These are phyloP conservation scores for Danielozyma ontarioensis DNA, from an alignment of 805 yeast genomes.

Conservation along the genomic window DNA sequence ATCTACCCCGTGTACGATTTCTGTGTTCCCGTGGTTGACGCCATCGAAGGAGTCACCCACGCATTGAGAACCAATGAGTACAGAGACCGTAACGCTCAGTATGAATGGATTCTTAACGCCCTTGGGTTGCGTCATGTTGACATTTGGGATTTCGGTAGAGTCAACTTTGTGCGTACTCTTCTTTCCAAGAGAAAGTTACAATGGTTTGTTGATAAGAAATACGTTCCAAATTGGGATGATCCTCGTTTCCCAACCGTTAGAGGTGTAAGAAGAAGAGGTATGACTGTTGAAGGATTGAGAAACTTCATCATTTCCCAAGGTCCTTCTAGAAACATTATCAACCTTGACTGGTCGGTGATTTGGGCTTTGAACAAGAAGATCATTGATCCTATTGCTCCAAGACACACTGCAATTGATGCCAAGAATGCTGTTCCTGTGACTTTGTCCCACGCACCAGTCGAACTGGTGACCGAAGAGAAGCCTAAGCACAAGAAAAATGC, in stretches of 20 bases:
- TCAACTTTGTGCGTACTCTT: constrained; percentile 93
- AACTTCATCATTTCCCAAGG: constrained; percentile 92
- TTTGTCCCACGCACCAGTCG: constrained; percentile 64
- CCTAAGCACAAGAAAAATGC: constrained; percentile 96
- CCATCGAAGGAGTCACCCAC: constrained; percentile 96
- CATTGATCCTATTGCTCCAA: constrained; percentile 95
- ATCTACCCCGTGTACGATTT: constrained; percentile 98
- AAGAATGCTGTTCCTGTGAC: constrained; percentile 65
- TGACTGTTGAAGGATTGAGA: constrained; percentile 96
- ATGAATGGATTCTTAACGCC: constrained; percentile 89
- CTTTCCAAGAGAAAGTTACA: constrained; percentile 96
- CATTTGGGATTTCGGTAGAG: constrained; percentile 97
- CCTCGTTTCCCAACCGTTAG: constrained; percentile 99
- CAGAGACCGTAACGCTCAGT: constrained; percentile 98
- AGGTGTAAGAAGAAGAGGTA: constrained; percentile 99
- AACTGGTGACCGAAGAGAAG: constrained; percentile 60
- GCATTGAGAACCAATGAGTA: constrained; percentile 97
- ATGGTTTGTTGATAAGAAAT: constrained; percentile 93
- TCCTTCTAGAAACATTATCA: constrained; percentile 94
- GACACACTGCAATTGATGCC: constrained; percentile 76
- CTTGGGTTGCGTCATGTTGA: constrained; percentile 84
- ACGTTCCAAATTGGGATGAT: constrained; percentile 95
- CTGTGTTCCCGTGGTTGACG: constrained; percentile 96
- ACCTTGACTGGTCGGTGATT: constrained; percentile 94
- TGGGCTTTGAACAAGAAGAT: constrained; percentile 98